Evolutionary conservation across 2,329 filamentous ascomycete species (phyloP).

Genomic region (Claviceps sp.): DNA sequence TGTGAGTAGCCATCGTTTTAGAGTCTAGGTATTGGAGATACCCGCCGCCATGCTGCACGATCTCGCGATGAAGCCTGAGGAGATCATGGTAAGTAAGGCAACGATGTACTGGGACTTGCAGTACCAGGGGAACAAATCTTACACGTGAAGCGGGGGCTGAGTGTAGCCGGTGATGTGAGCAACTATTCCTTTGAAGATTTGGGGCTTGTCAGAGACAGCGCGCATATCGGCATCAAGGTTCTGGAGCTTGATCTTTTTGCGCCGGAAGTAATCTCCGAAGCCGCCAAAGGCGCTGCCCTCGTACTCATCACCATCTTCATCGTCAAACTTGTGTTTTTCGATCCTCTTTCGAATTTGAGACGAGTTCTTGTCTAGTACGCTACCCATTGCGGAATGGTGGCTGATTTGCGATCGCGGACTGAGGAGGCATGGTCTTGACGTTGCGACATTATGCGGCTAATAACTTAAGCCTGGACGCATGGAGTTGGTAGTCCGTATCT

Average conservation of each 20-base stretch:
- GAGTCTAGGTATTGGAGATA: slow-evolving; percentile 91
- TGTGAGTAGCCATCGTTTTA: slow-evolving; percentile 91
- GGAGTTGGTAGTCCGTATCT: not conserved
- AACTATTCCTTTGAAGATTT: slow-evolving; percentile 82
- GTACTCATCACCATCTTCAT: slow-evolving; percentile 86
- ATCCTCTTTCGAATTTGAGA: slow-evolving; percentile 48
- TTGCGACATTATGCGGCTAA: not conserved
- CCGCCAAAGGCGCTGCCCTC: slow-evolving; percentile 75
- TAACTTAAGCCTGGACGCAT: not conserved
- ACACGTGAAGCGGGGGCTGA: slow-evolving; percentile 77
- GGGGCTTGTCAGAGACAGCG: slow-evolving; percentile 54
- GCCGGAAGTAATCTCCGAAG: slow-evolving; percentile 81
- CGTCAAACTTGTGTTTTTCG: slow-evolving; percentile 55
- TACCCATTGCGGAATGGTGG: slow-evolving; percentile 34
- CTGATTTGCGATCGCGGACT: not conserved
- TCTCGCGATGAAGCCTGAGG: slow-evolving; percentile 55
- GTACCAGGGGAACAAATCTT: slow-evolving; percentile 10
- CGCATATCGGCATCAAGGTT: slow-evolving; percentile 81
- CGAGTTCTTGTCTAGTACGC: slow-evolving; percentile 50
- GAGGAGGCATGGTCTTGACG: not conserved
- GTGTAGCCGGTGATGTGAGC: slow-evolving; percentile 94
- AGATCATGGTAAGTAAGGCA: slow-evolving; percentile 8
- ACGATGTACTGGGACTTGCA: not conserved
- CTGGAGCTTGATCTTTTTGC: slow-evolving; percentile 95
- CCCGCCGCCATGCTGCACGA: slow-evolving; percentile 86